These are phyloP conservation scores for Fusarium pseudograminearum DNA, from an alignment of 2,329 filamentous ascomycete species.

Conservation along the genomic window DNA sequence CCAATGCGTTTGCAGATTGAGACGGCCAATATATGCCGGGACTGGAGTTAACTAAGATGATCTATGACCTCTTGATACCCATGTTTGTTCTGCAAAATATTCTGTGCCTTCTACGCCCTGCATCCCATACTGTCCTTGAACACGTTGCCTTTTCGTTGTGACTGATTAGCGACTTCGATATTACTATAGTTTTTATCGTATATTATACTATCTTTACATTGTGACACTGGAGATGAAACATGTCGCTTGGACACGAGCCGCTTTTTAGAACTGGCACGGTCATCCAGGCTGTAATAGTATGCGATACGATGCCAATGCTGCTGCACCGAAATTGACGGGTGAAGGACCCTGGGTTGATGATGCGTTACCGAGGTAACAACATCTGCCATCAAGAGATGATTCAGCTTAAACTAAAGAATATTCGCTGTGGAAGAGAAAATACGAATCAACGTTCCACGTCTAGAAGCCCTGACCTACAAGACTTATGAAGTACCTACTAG, in stretches of 20 bases:
- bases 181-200: not conserved
- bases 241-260: not conserved
- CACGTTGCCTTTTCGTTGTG: not conserved
- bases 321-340: not conserved
- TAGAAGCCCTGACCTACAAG: not conserved
- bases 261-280: not conserved
- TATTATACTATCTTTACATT: constrained; percentile 7
- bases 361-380: not conserved
- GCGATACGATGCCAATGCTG: not conserved
- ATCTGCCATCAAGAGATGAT: not conserved
- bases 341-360: not conserved
- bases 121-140: not conserved
- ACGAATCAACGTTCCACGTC: not conserved
- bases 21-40: constrained; percentile 3
- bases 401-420: not conserved
- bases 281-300: not conserved
- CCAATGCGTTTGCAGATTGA: not conserved
- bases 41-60: not conserved
- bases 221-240: constrained; percentile 4
- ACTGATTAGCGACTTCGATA: not conserved
- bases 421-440: not conserved
- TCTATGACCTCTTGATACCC: constrained; percentile 2
- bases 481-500: not conserved
- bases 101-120: not conserved
- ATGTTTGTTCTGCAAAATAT: not conserved